A percentile compares a stretch with the other conserved stretches of the same genome.
Conservation (phyloP, 1,284 basidiomycete species). For the Microbotryum intermedium region DNA sequence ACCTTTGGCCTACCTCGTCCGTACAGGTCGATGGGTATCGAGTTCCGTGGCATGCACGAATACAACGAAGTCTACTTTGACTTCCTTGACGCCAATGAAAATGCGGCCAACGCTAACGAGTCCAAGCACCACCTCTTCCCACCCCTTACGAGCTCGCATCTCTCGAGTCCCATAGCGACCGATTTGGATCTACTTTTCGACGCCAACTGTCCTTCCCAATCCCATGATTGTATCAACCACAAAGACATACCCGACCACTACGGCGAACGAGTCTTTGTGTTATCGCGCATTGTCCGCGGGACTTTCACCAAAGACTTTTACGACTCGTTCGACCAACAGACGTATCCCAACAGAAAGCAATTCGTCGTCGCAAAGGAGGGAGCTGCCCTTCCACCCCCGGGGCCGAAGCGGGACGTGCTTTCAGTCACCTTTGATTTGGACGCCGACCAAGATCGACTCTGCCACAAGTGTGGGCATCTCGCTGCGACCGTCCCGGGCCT, state of each 20-base stretch:
- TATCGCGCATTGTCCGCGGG: conserved; percentile 11
- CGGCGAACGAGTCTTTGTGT: conserved; percentile 9
- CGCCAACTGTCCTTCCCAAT: conserved; percentile 28
- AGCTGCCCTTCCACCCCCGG: not conserved
- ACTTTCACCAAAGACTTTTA: conserved; percentile 17
- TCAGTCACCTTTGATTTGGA: conserved; percentile 1
- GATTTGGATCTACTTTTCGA: too few relatives aligned
- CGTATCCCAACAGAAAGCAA: conserved; percentile 16
- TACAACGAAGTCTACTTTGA: conserved; percentile 22
- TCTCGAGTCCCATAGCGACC: not conserved
- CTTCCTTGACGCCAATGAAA: conserved; percentile 12
- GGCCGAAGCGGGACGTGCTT: conserved; percentile 4
- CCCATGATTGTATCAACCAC: conserved; percentile 13
- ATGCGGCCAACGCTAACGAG: not conserved
- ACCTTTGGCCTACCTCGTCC: not conserved
- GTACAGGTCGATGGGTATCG: conserved; percentile 12
- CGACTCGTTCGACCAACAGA: conserved; percentile 14
- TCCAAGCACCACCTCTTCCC: not conserved
- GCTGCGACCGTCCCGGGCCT: not conserved
- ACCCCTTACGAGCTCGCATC: not conserved
- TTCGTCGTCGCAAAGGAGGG: conserved; percentile 1
- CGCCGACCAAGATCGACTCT: conserved; percentile 8
- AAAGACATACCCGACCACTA: not conserved
- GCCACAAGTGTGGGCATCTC: conserved; percentile 11
- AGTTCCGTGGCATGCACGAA: conserved; percentile 2